phyloP scores from a whole-genome alignment of 176 grass and related monocot genomes.

The Typha latifolia region DNA sequence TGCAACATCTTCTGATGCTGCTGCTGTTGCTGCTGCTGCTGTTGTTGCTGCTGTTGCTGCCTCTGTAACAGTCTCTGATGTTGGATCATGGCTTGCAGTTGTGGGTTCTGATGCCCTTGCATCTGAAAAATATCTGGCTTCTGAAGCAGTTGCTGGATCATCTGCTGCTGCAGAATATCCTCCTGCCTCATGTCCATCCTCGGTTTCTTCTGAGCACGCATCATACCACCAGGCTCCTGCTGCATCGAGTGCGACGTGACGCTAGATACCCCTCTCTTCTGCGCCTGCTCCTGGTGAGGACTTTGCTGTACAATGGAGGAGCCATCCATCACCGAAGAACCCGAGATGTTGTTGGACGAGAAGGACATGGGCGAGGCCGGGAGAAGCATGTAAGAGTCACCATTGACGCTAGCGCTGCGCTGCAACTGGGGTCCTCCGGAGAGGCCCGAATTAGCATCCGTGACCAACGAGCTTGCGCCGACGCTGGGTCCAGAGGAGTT shows the following conservation, averaged over 20 bases:
- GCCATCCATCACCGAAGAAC: conserved; percentile 88
- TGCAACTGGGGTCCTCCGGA: conserved; percentile 27
- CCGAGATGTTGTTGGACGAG: conserved; percentile 95
- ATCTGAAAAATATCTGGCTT: conserved; percentile 16
- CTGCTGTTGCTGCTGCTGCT: conserved; percentile 50
- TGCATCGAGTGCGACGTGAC: conserved; percentile 70
- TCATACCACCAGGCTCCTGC: conserved; percentile 16
- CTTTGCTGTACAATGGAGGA: conserved; percentile 76
- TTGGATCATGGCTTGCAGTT: conserved; percentile 68
- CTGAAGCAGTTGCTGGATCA: conserved; percentile 67
- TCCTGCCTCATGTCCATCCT: conserved; percentile 61
- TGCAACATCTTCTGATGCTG: conserved; percentile 49
- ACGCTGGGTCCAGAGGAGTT: conserved; percentile 3
- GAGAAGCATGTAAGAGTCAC: conserved; percentile 77
- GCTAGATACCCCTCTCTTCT: conserved; percentile 70
- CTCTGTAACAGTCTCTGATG: conserved; percentile 47
- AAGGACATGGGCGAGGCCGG: conserved; percentile 98
- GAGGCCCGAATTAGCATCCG: not conserved
- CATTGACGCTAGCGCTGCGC: conserved; percentile 75
- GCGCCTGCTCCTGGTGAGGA: conserved; percentile 63
- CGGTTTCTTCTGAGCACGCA: conserved; percentile 74
- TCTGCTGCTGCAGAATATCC: conserved; percentile 60
- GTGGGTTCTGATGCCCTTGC: conserved; percentile 39
- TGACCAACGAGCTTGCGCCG: conserved; percentile 1
- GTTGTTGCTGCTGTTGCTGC: conserved; percentile 35